Conservation (phyloP, 148 eudicot genomes). For the Beta vulgaris region DNA sequence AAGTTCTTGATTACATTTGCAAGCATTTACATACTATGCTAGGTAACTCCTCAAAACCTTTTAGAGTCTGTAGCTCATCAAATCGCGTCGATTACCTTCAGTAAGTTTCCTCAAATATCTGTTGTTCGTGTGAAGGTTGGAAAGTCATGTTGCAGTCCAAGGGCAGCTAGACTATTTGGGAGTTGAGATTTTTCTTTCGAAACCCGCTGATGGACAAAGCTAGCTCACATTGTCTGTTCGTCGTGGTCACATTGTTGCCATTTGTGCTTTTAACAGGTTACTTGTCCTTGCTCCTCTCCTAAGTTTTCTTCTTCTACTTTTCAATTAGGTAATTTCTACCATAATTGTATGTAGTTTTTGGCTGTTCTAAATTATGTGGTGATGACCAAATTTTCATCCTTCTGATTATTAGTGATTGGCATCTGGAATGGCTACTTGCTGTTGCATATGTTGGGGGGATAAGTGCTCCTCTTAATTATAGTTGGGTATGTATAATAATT, state of each 20-base stretch:
- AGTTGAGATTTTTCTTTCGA: slow-evolving; percentile 67
- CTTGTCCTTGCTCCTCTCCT: neutral
- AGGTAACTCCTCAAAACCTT: slow-evolving; percentile 69
- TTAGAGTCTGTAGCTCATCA: slow-evolving; percentile 77
- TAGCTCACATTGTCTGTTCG: slow-evolving; percentile 23
- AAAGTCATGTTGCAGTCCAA: slow-evolving; percentile 79
- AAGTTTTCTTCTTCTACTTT: no score
- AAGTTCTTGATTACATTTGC: no score
- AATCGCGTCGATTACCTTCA: slow-evolving; percentile 57
- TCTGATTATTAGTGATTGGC: slow-evolving; percentile 53
- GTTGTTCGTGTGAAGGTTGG: slow-evolving; percentile 72
- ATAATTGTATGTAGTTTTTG: neutral
- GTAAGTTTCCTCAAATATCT: slow-evolving; percentile 48
- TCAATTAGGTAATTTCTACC: neutral
- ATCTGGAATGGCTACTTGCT: slow-evolving; percentile 90
- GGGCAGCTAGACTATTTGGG: slow-evolving; percentile 87
- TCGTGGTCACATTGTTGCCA: slow-evolving; percentile 57
- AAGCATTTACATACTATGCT: no score
- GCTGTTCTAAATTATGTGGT: neutral
- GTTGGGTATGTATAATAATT: slow-evolving; percentile 60
- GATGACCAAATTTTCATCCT: neutral
- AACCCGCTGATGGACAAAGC: slow-evolving; percentile 31
- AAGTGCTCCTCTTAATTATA: slow-evolving; percentile 81
- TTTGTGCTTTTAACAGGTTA: slow-evolving; percentile 79
- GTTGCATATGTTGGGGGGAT: slow-evolving; percentile 82